A percentile compares a stretch with the other conserved stretches of the same genome.
phyloP scores from a whole-genome alignment of 345 rosid species.

The Citrus hindsii region DNA sequence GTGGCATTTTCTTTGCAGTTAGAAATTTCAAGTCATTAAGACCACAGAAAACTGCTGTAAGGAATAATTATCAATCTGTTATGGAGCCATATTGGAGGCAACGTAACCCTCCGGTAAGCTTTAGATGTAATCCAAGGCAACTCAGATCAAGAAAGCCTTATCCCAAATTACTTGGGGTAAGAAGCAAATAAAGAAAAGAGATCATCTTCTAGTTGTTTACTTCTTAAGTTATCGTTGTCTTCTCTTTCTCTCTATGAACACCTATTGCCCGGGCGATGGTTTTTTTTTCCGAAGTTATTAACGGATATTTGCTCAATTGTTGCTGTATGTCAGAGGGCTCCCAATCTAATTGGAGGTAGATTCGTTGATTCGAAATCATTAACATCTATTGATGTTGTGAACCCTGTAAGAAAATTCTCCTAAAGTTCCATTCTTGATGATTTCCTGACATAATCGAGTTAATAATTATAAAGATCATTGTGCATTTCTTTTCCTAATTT shows the following conservation, averaged over 20 bases:
- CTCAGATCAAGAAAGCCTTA: slow-evolving; percentile 12
- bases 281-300: slow-evolving; percentile 15
- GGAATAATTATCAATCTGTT: slow-evolving; percentile 33
- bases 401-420: slow-evolving; percentile 58
- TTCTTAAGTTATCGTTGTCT: neutral
- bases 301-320: slow-evolving; percentile 9
- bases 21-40: slow-evolving; percentile 56
- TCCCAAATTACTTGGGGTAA: slow-evolving; percentile 12
- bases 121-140: slow-evolving; percentile 18
- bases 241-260: neutral
- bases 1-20: slow-evolving; percentile 32
- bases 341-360: slow-evolving; percentile 84
- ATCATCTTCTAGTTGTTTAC: neutral
- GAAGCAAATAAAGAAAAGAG: slow-evolving; percentile 1
- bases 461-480: neutral
- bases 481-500: slow-evolving; percentile 5
- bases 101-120: slow-evolving; percentile 44
- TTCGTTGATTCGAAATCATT: slow-evolving; percentile 72
- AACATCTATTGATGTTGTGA: slow-evolving; percentile 62
- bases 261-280: too few species aligned
- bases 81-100: slow-evolving; percentile 58
- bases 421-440: neutral
- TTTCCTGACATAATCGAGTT: neutral
- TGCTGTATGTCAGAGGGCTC: slow-evolving; percentile 57
- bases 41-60: slow-evolving; percentile 39